Conservation (phyloP, 805 yeast species). For the Blastobotrys parvus region DNA sequence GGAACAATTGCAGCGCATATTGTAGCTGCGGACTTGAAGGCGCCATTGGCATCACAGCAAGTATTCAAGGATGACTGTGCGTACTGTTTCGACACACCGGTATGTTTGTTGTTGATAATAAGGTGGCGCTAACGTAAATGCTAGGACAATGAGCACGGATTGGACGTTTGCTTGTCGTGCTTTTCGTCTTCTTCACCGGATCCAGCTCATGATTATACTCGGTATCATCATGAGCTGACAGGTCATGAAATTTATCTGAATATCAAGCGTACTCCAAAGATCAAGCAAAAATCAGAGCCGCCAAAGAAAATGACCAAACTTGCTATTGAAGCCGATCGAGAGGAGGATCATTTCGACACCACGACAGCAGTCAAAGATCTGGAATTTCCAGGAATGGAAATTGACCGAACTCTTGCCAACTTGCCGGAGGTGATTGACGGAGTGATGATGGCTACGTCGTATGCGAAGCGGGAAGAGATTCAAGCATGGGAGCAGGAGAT, state of each 20-base stretch:
- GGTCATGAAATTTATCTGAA: slow-evolving; percentile 55
- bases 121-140: slow-evolving; percentile 18
- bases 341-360: slow-evolving; percentile 53
- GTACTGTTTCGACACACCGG: slow-evolving; percentile 70
- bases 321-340: slow-evolving; percentile 56
- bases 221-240: slow-evolving; percentile 43
- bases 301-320: slow-evolving; percentile 50
- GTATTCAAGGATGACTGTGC: slow-evolving; percentile 87
- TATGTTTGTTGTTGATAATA: slow-evolving; percentile 10
- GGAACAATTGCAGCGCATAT: slow-evolving; percentile 8
- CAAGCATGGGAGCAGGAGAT: slow-evolving; percentile 91
- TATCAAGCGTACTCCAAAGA: slow-evolving; percentile 44
- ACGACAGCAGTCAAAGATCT: slow-evolving; percentile 35
- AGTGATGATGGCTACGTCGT: slow-evolving; percentile 51
- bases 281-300: slow-evolving; percentile 22
- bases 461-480: slow-evolving; percentile 55
- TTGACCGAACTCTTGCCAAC: slow-evolving; percentile 16
- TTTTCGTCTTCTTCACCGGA: slow-evolving; percentile 47
- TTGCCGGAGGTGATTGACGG: slow-evolving; percentile 32
- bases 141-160: slow-evolving; percentile 37
- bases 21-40: slow-evolving; percentile 9
- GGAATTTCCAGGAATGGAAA: slow-evolving; percentile 20
- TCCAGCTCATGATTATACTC: slow-evolving; percentile 55
- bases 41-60: slow-evolving; percentile 20
- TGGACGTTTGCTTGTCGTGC: slow-evolving; percentile 70